Evolutionary conservation across 75 land plant species (phyloP), one percentile per base, ranked within the genome.

Genomic region (Isoetes taiwanensis): DNA sequence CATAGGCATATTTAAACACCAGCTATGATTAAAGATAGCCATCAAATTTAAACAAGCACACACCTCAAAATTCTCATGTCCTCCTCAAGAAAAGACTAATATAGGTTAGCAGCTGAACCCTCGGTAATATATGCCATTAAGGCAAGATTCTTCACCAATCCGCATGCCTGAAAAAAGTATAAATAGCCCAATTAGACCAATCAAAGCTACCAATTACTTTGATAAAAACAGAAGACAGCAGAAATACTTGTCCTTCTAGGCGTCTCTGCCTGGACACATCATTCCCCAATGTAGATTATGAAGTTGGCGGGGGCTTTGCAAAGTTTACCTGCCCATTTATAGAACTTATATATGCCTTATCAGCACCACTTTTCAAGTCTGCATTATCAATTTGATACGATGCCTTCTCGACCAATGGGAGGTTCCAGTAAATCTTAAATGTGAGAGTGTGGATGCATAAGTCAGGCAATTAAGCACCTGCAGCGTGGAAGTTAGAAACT

Each of bases 181-280:
- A 16, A 24, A 38, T 6, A 8, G 21, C 16, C 12, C 9, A 37
- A 10, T 37, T 37, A 37, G 39, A 37, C 39, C 39, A 37, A 37
- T 10, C 9, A 37, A 14, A 9, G 9, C 12, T 14, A 10, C 39
- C 9, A 37, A 37, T 10, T 10, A 10, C 39, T 10, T 14, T 14
- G 14, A 9, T 14, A 37, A 37, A 37, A 10, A 14, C n/a, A n/a
- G n/a, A n/a, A n/a, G n/a, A n/a, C n/a, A n/a, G n/a, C n/a, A n/a
- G 27, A 28, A 24, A 31, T 41, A 48, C 80, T 88, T 76, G 88
- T 96, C 61, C 99, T 96, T 82, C 89, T 96, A 8, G 99, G 99
- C 4, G 99, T 94, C 64, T 94, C 99, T 42, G 99, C 99, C n/a
- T 43, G 99, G 99, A 64, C 99, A 94, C 99, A 94, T 94, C 96